A percentile compares a stretch with the other conserved stretches of the same genome.
Conservation (phyloP, 768 basidiomycete species). For the Tricholoma flavovirens region DNA sequence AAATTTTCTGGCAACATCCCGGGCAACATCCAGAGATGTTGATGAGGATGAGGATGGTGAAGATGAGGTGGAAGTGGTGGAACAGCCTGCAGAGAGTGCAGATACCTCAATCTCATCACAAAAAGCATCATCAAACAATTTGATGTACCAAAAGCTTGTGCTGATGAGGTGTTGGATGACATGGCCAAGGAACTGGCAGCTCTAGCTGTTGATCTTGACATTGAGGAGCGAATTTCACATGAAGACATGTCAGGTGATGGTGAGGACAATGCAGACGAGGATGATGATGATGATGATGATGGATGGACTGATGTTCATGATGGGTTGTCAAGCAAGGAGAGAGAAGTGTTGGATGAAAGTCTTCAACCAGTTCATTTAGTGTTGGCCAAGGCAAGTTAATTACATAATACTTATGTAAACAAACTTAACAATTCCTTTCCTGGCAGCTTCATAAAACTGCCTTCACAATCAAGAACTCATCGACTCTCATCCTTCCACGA, state of each 20-base stretch:
- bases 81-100: not conserved
- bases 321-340: slow-evolving; percentile 4
- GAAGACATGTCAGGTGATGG: not conserved
- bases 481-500: slow-evolving; percentile 6
- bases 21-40: not conserved
- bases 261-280: slow-evolving; percentile 7
- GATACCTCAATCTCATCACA: slow-evolving; percentile 26
- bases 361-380: slow-evolving; percentile 12
- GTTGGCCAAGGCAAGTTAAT: slow-evolving; percentile 18
- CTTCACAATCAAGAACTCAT: slow-evolving; percentile 8
- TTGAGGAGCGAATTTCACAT: not conserved
- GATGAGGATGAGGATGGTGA: not conserved
- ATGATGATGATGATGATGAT: slow-evolving; percentile 9
- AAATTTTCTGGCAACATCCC: not conserved
- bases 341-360: not conserved
- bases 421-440: not conserved
- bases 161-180: slow-evolving; percentile 2
- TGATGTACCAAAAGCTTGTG: slow-evolving; percentile 17
- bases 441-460: slow-evolving; percentile 3
- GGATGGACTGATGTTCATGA: slow-evolving; percentile 1
- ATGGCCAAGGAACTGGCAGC: not conserved
- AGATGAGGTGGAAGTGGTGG: slow-evolving; percentile 3
- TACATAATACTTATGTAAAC: not conserved
- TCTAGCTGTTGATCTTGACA: slow-evolving; percentile 1
- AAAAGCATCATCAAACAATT: slow-evolving; percentile 27